Evolutionary conservation across 2,329 filamentous ascomycete species (phyloP).

Genomic region (Aspergillus sp.): DNA sequence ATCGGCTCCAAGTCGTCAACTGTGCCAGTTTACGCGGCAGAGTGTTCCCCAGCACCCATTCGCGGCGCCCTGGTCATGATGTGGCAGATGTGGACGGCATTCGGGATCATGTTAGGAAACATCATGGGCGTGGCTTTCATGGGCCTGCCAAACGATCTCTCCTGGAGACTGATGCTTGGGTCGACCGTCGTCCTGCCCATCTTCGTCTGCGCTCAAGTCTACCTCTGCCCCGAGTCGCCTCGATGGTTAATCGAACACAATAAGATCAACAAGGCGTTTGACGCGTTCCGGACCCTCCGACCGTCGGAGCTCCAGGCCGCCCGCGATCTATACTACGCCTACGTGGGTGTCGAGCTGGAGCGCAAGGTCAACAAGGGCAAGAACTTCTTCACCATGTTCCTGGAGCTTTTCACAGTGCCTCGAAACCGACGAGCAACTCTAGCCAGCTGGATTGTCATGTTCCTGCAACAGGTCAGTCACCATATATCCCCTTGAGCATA

Average conservation of each 20-base stretch:
- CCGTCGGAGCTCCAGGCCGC: conserved; percentile 55
- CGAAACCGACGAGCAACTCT: conserved; percentile 62
- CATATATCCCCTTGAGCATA: background rate
- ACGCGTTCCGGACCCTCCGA: conserved; percentile 50
- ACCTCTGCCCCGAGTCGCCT: conserved; percentile 60
- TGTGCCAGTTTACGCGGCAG: conserved; percentile 49
- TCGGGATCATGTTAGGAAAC: conserved; percentile 50
- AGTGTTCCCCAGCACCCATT: conserved; percentile 50
- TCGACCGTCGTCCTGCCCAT: conserved; percentile 62
- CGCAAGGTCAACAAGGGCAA: conserved; percentile 51
- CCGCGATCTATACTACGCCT: conserved; percentile 57
- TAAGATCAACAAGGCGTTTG: conserved; percentile 47
- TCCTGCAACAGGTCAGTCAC: conserved; percentile 56
- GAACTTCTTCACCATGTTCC: conserved; percentile 53
- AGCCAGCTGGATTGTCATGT: conserved; percentile 64
- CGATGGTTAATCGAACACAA: conserved; percentile 53
- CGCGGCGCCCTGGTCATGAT: conserved; percentile 53
- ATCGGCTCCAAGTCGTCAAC: conserved; percentile 47
- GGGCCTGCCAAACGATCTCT: conserved; percentile 45
- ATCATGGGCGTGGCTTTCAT: conserved; percentile 51
- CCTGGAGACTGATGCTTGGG: conserved; percentile 70
- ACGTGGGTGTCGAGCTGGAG: conserved; percentile 62
- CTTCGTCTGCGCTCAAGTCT: conserved; percentile 60
- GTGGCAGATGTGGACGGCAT: conserved; percentile 53
- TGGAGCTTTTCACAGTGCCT: conserved; percentile 61